Base-by-base conservation (phyloP, 1,139 yeast genomes). In the Kodamaea sp. region DNA sequence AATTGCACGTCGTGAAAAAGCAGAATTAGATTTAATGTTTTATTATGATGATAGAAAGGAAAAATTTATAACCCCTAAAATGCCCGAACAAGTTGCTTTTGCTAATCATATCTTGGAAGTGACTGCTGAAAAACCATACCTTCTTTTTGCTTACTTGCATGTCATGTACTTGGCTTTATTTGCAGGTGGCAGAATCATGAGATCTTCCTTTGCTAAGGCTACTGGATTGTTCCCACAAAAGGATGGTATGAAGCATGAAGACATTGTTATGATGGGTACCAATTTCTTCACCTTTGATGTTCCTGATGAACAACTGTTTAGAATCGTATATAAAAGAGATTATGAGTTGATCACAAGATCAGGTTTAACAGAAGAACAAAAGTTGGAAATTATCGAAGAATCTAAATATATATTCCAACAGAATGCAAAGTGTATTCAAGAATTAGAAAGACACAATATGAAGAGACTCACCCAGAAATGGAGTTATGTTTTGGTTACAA, bases 151-250 rank as follows among this genome's bases (percentile, higher is more conserved):
- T n/a, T 86, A 86, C 60, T 77, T 87, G 66, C 95, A 86, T 56
- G 94, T 85, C 33, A 75, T 86, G 80, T 87, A 87, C 60, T 67
- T 86, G 55, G 95, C 94, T 1, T 71, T 87, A 36, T 87, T 87
- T 64, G 95, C 95, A 5, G 96, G 96, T 36, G 95, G 95, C 24
- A 70, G 82, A 47, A 72, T 86, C 37, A 75, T 86, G 79, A 68
- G 84, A 43, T 80, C 89, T 1, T 75, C 80, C 15, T 62, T 86
- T 28, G 70, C 83, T 36, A 78, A 73, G 52, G 81, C 89, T 26
- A 67, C 83, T 4, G 88, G 90, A 2, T 63, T 86, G 43, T 84
- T 84, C 69, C 95, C 95, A 5, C 80, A 80, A 48, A 77, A 81
- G 40, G 75, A 76, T 37, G 86, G 87, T 15, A 64, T 78, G 48